A percentile compares a stretch with the other conserved stretches of the same genome.
Evolutionary conservation across 208 protist genomes (phyloP).

Genomic region (Acanthamoeba royreba): DNA sequence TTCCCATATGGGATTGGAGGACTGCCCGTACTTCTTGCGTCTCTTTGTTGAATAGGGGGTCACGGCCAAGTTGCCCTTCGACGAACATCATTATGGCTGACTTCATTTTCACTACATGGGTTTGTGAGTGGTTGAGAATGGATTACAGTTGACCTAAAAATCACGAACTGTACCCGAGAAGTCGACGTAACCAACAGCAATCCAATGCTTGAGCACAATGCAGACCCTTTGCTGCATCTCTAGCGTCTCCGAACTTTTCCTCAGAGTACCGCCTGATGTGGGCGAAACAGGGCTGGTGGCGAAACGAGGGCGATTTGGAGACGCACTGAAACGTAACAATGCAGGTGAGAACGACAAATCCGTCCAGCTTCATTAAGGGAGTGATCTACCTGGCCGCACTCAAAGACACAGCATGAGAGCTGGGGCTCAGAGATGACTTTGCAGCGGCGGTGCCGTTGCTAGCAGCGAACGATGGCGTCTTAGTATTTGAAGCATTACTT

Average conservation of each 20-base stretch:
- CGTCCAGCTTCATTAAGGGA: too few species aligned
- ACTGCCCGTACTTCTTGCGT: not conserved
- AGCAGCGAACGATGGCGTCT: too few species aligned
- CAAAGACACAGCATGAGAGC: too few species aligned
- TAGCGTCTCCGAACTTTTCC: not conserved
- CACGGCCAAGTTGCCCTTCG: not conserved
- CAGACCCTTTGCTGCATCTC: not conserved
- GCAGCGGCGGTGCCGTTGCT: too few species aligned
- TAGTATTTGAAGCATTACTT: too few species aligned
- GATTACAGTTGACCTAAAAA: too few species aligned
- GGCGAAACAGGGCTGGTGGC: too few species aligned
- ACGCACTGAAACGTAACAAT: too few species aligned
- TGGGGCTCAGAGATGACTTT: too few species aligned
- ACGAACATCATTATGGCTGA: not conserved
- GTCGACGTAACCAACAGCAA: not conserved
- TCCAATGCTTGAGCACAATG: not conserved
- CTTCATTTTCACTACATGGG: not conserved
- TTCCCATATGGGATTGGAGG: not conserved
- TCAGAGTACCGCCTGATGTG: not conserved
- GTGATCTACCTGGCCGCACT: too few species aligned
- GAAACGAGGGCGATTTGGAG: not conserved
- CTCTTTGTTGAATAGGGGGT: not conserved
- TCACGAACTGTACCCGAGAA: not conserved
- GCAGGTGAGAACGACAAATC: too few species aligned
- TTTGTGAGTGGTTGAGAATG: too few species aligned